phyloP scores from a whole-genome alignment of 805 yeast genomes.

The Starmerella vaccinii region DNA sequence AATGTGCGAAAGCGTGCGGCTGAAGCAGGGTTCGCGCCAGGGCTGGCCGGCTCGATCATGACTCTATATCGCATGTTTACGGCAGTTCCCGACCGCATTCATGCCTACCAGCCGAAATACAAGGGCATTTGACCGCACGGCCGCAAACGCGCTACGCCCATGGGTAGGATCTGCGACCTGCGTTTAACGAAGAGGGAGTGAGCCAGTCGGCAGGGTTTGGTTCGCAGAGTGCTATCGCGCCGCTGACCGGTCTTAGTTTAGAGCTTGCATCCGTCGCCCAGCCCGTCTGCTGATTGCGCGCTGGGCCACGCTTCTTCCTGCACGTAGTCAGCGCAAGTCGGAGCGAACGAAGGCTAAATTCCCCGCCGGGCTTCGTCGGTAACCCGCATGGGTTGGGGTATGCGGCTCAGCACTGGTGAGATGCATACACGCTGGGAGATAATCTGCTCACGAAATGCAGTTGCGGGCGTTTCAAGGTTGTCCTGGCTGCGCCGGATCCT shows the following conservation, averaged over 20 bases:
- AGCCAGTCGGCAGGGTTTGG: not conserved
- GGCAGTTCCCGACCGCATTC: no score
- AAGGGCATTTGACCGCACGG: not conserved
- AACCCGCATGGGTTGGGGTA: not conserved
- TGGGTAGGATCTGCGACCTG: not conserved
- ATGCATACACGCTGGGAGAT: constrained; percentile 1
- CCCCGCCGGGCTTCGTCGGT: constrained; percentile 6
- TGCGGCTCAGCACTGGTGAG: not conserved
- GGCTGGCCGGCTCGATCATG: no score
- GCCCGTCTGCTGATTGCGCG: not conserved
- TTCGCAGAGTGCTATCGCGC: not conserved
- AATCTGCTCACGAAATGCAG: not conserved
- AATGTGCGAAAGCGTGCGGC: not conserved
- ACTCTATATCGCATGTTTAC: no score
- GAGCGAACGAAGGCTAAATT: not conserved
- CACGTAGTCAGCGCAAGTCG: not conserved
- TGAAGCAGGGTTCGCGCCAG: not conserved
- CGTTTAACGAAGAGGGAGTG: not conserved
- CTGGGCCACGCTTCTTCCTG: not conserved
- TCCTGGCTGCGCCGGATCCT: no score
- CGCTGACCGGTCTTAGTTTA: not conserved
- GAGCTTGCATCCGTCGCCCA: not conserved
- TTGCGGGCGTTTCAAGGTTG: not conserved
- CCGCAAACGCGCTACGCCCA: not conserved
- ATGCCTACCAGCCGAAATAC: not conserved